These are phyloP conservation scores for Firmiana major DNA, from an alignment of 345 rosid genomes.

Conservation along the genomic window DNA sequence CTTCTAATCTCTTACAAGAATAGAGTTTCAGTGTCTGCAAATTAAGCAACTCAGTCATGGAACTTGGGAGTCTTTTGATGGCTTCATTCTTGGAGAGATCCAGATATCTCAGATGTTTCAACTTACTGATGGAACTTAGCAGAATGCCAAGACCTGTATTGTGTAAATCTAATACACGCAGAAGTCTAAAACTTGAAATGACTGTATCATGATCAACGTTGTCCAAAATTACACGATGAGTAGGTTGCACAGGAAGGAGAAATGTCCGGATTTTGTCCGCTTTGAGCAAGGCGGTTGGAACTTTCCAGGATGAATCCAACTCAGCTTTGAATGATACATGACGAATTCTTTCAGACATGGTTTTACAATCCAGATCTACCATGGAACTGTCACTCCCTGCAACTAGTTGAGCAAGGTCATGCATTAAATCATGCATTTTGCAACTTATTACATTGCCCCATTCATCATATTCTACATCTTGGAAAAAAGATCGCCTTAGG, in stretches of 20 bases:
- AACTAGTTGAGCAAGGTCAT: constrained; percentile 19
- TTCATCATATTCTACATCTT: constrained; percentile 8
- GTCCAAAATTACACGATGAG: constrained; percentile 9
- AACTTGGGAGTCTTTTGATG: constrained; percentile 9
- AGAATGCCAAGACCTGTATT: not conserved
- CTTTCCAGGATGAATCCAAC: constrained; percentile 11
- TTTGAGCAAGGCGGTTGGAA: not conserved
- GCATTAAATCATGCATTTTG: constrained; percentile 27
- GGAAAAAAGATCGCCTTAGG: constrained; percentile 8
- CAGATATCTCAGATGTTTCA: constrained; percentile 8
- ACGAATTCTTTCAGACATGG: not conserved
- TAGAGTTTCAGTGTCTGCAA: not conserved
- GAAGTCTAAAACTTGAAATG: constrained; percentile 12
- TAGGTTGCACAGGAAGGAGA: constrained; percentile 10
- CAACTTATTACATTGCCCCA: not conserved
- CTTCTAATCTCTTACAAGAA: constrained; percentile 6
- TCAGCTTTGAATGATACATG: constrained; percentile 9
- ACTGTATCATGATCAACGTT: constrained; percentile 1
- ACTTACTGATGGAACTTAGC: not conserved
- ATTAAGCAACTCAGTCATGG: constrained; percentile 8
- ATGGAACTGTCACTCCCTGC: not conserved
- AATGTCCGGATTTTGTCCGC: constrained; percentile 2
- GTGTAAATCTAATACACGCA: constrained; percentile 5
- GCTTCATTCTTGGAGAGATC: constrained; percentile 14
- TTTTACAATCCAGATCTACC: not conserved